Evolutionary conservation across 345 rosid species (phyloP).

Genomic region (Syzygium oleosum): DNA sequence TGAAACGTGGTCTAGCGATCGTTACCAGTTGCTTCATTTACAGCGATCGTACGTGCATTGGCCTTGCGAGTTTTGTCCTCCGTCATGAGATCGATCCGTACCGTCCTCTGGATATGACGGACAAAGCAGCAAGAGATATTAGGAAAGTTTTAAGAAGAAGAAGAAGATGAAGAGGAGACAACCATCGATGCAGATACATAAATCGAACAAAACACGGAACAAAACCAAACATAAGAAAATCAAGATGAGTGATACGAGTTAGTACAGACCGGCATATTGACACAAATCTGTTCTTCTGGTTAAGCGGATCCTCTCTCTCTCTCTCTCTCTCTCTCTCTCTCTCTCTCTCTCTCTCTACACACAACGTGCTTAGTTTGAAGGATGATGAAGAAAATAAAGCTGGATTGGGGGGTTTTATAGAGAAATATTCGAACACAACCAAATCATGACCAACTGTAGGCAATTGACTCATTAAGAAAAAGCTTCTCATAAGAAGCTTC

Average conservation of each 20-base stretch:
- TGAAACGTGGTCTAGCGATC: background rate
- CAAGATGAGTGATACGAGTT: background rate
- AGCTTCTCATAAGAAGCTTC: background rate
- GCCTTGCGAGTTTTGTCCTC: background rate
- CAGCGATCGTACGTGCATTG: background rate
- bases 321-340: background rate
- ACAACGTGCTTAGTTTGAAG: background rate
- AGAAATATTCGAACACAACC: background rate
- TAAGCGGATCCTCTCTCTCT: background rate
- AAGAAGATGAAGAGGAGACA: background rate
- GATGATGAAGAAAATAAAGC: background rate
- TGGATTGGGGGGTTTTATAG: background rate
- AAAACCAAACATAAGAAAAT: background rate
- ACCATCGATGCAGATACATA: background rate
- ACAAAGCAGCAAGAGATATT: background rate
- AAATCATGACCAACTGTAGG: background rate
- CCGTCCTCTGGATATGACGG: background rate
- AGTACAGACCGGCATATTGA: background rate
- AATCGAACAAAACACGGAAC: background rate
- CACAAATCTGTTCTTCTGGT: background rate
- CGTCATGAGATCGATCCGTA: background rate
- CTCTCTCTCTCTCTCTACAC: background rate
- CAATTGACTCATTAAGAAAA: too few species aligned
- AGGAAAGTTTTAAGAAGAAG: background rate
- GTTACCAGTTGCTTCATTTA: background rate